Base-by-base conservation (phyloP, 2,329 filamentous ascomycete genomes). In the Colletotrichum liriopes region DNA sequence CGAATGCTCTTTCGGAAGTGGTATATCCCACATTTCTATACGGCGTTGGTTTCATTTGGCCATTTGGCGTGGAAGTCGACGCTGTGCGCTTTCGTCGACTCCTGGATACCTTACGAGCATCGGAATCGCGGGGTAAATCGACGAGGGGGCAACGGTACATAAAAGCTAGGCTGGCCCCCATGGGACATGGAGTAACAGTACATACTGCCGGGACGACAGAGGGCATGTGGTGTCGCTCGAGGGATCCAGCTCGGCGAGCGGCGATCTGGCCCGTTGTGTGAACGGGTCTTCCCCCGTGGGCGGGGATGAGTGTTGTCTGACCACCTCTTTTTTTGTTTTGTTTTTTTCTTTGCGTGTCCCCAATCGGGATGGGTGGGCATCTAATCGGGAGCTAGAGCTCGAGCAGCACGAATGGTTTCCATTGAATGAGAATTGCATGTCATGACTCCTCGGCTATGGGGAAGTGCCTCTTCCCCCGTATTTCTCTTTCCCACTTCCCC, bases 121-220 rank as follows among this genome's bases (percentile, higher is more conserved):
- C 41, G 39, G 45, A 20, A 68, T 51, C n/a, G 58, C 51, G 58
- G 37, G 37, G 45, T 61, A 58, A 58, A 71, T 26, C 23, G 43
- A 43, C 41, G 37, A 26, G 55, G 35, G 49, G 59, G 29, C 58
- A 63, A 52, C 35, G 52, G 26, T 51, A 72, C 43, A 63, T 52
- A 51, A 43, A 18, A 18, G 26, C 59, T 14, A 35, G 45, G 59
- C 41, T 69, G 69, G 69, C 5, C 59, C 65, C 61, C 26, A 54
- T 60, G 18, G 29, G 52, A 45, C 68, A 69, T 72, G 65, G 69
- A 64, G 54, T 64, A 69, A 64, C 47, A 72, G 70, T 39, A 70
- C 70, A 70, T 69, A 70, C 32, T 60, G 47, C 54, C 45, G 54
- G 65, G 59, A 69, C 45, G 54, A 47, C 54, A 35, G 54, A 59